These are phyloP conservation scores for Onygenales sp. DNA, from an alignment of 2,329 filamentous ascomycete genomes.

Conservation along the genomic window DNA sequence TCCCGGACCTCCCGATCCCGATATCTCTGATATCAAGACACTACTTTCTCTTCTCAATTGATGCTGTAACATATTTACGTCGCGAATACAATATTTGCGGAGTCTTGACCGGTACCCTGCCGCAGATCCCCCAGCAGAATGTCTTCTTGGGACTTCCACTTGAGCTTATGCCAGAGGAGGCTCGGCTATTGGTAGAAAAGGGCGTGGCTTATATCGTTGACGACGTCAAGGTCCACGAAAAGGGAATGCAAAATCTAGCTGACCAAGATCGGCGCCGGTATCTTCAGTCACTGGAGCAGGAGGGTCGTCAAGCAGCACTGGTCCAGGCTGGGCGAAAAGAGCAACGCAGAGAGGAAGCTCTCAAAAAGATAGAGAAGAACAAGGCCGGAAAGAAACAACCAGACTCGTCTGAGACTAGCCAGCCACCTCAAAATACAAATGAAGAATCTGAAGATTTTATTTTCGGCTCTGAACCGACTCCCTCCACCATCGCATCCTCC, in stretches of 20 bases:
- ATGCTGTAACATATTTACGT: slow-evolving; percentile 68
- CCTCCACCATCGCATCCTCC: slow-evolving; percentile 4
- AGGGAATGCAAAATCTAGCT: slow-evolving; percentile 51
- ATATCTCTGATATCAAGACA: slow-evolving; percentile 72
- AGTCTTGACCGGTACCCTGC: slow-evolving; percentile 75
- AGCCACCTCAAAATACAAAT: slow-evolving; percentile 6
- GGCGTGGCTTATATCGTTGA: slow-evolving; percentile 72
- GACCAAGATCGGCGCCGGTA: slow-evolving; percentile 54
- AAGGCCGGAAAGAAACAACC: slow-evolving; percentile 16
- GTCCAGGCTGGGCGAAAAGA: slow-evolving; percentile 40
- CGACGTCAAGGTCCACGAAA: slow-evolving; percentile 61
- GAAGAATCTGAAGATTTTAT: slow-evolving; percentile 5
- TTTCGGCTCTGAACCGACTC: slow-evolving; percentile 5
- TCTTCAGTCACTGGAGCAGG: slow-evolving; percentile 44
- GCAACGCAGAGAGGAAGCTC: slow-evolving; percentile 38
- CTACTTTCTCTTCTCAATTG: slow-evolving; percentile 83
- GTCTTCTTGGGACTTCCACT: slow-evolving; percentile 82
- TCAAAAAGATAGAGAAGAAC: slow-evolving; percentile 40
- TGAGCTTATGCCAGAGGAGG: slow-evolving; percentile 87
- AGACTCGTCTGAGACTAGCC: slow-evolving; percentile 5
- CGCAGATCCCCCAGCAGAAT: slow-evolving; percentile 90
- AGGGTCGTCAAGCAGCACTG: slow-evolving; percentile 43
- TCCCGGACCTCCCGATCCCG: slow-evolving; percentile 52
- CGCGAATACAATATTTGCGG: slow-evolving; percentile 76
- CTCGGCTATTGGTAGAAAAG: slow-evolving; percentile 66